A percentile compares a stretch with the other conserved stretches of the same genome.
These are phyloP conservation scores for Leccinum sublutescens DNA, from an alignment of 768 basidiomycete genomes.

Conservation along the genomic window DNA sequence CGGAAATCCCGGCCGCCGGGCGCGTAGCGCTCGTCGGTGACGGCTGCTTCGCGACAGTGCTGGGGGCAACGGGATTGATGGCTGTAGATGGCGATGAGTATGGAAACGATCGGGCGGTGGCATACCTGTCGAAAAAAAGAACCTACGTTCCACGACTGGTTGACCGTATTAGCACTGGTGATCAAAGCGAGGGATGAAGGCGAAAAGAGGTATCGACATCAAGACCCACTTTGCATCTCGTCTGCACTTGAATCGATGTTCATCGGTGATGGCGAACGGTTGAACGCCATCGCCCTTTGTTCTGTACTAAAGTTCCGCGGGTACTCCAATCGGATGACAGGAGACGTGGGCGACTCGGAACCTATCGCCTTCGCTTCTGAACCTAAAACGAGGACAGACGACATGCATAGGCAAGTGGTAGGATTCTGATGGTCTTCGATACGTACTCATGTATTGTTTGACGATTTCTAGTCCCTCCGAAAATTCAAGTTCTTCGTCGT, in stretches of 20 bases:
- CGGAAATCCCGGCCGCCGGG: neutral
- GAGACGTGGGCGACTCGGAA: conserved; percentile 15
- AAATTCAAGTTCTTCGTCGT: conserved; percentile 23
- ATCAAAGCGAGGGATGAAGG: neutral
- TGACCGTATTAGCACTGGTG: conserved; percentile 4
- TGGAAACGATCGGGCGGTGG: neutral
- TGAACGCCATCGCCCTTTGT: conserved; percentile 7
- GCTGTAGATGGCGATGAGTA: conserved; percentile 10
- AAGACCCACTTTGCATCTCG: conserved; percentile 17
- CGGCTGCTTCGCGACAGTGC: neutral
- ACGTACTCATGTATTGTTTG: conserved; percentile 16
- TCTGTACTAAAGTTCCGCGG: conserved; percentile 18
- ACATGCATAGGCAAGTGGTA: neutral
- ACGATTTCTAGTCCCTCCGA: conserved; percentile 17
- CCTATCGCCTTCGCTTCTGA: conserved; percentile 5
- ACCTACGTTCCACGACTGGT: conserved; percentile 19
- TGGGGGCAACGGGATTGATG: neutral
- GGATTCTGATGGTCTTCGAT: conserved; percentile 4
- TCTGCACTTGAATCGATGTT: conserved; percentile 17
- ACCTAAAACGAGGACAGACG: conserved; percentile 4
- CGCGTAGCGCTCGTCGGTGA: neutral
- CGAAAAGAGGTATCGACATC: neutral
- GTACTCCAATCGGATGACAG: conserved; percentile 18
- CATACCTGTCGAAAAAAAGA: neutral
- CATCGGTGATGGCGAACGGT: conserved; percentile 24